Base-by-base conservation (phyloP, 345 rosid genomes). In the Gossypium australe region DNA sequence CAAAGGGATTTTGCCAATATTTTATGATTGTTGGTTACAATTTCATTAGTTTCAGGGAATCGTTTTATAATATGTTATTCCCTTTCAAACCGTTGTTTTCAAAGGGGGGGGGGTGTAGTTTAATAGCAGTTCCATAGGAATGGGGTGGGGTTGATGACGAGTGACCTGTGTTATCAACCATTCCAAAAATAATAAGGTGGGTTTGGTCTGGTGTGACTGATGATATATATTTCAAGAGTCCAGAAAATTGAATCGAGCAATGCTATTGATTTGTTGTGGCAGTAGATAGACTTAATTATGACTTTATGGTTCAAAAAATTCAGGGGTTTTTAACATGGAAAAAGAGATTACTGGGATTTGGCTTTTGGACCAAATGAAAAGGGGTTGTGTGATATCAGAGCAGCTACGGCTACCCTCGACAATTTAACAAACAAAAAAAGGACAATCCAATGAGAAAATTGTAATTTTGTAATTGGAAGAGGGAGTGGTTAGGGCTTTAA, bases 401-500 rank as follows among this genome's bases (percentile, higher is more conserved):
- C 48, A 18, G 59, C 48, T 49, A 24, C 48, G 18, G 59, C 48
- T 49, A 47, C 55, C 58, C 57, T 14, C 4, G 7, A 51, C 52
- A 74, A 56, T 38, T 51, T 8, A 67, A 65, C 69, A 74, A 38
- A 55, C 45, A 53, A 68, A 7, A 55, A 70, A 34, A 34, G 41
- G 41, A 67, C 41, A 2, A 61, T 43, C 76, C 80, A 81, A 77
- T 71, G 9, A 65, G 57, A 65, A 57, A 48, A 58, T 25, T 16
- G 60, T 25, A 63, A 63, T 67, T 47, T 56, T 81, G 78, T 63
- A 75, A n/a, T 72, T 38, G 20, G 61, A 43, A 76, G 52, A 48
- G 75, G 58, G 78, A 72, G 82, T 76, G 78, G 84, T 78, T 80
- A 74, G 78, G 78, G 76, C 56, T 60, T 25, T 2, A 74, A 77